Evolutionary conservation across 768 basidiomycete genomes (phyloP).

Genomic region (Mycena haematopus): DNA sequence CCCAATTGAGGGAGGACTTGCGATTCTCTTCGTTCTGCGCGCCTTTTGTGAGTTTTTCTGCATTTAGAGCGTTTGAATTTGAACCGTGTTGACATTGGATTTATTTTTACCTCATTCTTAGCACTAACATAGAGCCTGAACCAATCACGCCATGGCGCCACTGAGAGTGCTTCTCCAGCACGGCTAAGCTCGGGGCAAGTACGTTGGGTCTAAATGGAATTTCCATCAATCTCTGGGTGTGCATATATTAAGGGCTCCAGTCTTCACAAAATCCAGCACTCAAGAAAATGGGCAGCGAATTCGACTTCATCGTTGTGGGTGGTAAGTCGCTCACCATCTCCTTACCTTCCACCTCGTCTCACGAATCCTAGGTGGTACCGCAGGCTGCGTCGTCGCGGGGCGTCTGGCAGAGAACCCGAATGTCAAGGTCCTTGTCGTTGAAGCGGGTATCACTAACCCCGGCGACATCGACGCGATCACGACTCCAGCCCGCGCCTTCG

Average conservation of each 20-base stretch:
- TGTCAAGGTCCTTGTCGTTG: conserved; percentile 23
- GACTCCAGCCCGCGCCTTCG: conserved; percentile 27
- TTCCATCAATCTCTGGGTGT: neutral
- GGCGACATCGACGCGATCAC: conserved; percentile 25
- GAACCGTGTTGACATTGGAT: too few species aligned
- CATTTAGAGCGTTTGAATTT: neutral
- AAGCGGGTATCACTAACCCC: conserved; percentile 27
- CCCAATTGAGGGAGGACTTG: neutral
- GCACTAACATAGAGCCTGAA: neutral
- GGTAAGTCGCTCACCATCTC: neutral
- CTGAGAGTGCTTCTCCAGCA: neutral
- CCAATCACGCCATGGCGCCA: neutral
- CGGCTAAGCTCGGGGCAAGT: neutral
- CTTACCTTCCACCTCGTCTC: conserved; percentile 2
- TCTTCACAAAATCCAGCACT: neutral
- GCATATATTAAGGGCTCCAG: neutral
- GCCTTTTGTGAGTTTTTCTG: neutral
- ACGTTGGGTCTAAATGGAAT: neutral
- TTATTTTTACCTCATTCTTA: neutral
- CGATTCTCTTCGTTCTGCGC: neutral
- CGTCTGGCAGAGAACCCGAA: conserved; percentile 26
- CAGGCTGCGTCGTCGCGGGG: conserved; percentile 24
- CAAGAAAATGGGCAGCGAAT: conserved; percentile 20
- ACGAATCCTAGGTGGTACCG: conserved; percentile 18
- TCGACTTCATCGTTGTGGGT: conserved; percentile 26